Base-by-base conservation (phyloP, 2,329 filamentous ascomycete species). In the Claviceps purpurea region DNA sequence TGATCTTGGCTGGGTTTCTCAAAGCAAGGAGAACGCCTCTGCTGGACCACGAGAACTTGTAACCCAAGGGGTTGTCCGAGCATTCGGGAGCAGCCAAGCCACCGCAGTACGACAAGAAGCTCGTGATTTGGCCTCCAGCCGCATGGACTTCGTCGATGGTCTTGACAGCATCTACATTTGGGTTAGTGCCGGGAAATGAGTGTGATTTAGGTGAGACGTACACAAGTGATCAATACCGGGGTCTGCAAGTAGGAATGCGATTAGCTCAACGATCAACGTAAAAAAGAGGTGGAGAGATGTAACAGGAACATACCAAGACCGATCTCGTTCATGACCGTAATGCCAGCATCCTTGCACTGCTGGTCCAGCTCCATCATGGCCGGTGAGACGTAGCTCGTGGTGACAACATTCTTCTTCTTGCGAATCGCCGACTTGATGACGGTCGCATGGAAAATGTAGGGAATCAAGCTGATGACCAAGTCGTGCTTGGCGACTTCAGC, bases 311-410 rank as follows among this genome's bases (percentile, higher is more conserved):
- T 49, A 62, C 72, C 70, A 55, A 86, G 65, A 56, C 89, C 89
- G 65, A 95, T 94, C 78, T 97, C 91, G 72, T 97, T 96, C 86
- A 96, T 90, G 65, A 96, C 90, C 11, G 89, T 95, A 66, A 96
- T 96, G 56, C 89, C 90, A 18, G 91, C 91, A 57, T 85, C 86
- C 77, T 95, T 95, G 67, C 79, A 82, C 61, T 85, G 74, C 61
- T 82, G 75, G 63, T 96, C 85, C 49, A 97, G 81, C 74, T 90
- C 91, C 72, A 84, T 70, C 89, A 96, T 96, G 58, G 88, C 87
- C 7, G 89, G 89, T 4, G 87, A 94, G 59, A 95, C 87, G 66
- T 97, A 97, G 58, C 82, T 89, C 34, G 91, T 96, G 54, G 91
- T 96, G 64, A 97, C 90, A 55, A 97, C 89, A 74, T 97, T 75